phyloP scores from a whole-genome alignment of 345 rosid genomes.

The Pistacia vera region DNA sequence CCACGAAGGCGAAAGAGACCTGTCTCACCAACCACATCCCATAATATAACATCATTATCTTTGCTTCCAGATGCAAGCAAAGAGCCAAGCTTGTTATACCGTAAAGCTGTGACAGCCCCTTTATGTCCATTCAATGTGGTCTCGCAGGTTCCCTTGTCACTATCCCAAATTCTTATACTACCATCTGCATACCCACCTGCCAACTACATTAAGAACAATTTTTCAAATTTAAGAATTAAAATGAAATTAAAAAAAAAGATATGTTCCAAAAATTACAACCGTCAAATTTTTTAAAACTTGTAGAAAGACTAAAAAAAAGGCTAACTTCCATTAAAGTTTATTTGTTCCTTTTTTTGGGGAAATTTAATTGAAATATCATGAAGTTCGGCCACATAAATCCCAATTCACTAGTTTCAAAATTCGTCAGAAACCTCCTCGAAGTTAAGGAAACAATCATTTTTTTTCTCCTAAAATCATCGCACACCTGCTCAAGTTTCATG shows the following conservation, averaged over 20 bases:
- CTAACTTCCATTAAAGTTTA: no score
- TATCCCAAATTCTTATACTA: slow-evolving; percentile 86
- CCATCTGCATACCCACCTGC: slow-evolving; percentile 85
- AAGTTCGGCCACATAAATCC: no score
- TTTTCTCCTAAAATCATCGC: no score
- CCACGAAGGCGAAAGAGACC: slow-evolving; percentile 87
- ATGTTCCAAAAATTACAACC: background rate
- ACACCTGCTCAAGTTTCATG: no score
- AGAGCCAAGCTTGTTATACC: slow-evolving; percentile 69
- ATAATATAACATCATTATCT: slow-evolving; percentile 84
- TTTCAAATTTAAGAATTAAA: background rate
- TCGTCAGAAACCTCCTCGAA: no score
- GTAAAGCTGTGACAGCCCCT: slow-evolving; percentile 79
- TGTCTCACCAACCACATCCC: slow-evolving; percentile 93
- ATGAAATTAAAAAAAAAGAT: background rate
- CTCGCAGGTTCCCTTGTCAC: slow-evolving; percentile 78
- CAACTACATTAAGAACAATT: slow-evolving; percentile 31
- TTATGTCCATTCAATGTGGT: slow-evolving; percentile 79
- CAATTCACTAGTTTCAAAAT: no score
- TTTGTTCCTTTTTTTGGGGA: no score
- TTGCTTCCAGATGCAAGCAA: slow-evolving; percentile 94
- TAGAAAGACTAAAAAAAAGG: no score
- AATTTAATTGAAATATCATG: no score
- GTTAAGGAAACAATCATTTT: no score
- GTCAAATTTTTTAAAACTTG: no score